Evolutionary conservation across 371 early-diverging fungal species (phyloP).

Genomic region (Rhizopus delemar): DNA sequence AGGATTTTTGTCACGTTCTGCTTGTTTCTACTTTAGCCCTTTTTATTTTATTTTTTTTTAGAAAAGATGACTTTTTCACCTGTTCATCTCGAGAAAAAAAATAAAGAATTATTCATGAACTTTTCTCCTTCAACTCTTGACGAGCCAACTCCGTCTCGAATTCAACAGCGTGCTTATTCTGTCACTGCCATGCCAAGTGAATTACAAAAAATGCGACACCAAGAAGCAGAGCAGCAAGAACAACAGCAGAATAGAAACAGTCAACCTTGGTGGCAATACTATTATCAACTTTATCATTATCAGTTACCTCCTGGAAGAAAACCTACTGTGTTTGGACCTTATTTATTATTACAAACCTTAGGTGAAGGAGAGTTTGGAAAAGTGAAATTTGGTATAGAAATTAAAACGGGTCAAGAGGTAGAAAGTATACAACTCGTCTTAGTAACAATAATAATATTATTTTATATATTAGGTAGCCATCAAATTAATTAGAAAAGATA

Average conservation of each 20-base stretch:
- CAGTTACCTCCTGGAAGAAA: slow-evolving; percentile 51
- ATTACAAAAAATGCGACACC: slow-evolving; percentile 33
- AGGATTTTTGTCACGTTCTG: slow-evolving; percentile 8
- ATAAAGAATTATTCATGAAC: slow-evolving; percentile 12
- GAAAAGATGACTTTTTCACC: slow-evolving; percentile 17
- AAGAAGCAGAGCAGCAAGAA: slow-evolving; percentile 19
- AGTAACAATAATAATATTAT: too few species aligned
- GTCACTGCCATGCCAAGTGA: slow-evolving; percentile 50
- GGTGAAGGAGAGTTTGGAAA: slow-evolving; percentile 99
- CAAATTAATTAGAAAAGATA: slow-evolving; percentile 79
- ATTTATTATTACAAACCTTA: slow-evolving; percentile 90
- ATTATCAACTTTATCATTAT: slow-evolving; percentile 47
- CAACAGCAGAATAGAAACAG: slow-evolving; percentile 33
- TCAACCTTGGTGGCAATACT: slow-evolving; percentile 53
- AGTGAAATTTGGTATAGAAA: slow-evolving; percentile 96
- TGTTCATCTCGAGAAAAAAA: slow-evolving; percentile 1
- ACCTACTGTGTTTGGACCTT: slow-evolving; percentile 85
- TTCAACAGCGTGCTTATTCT: slow-evolving; percentile 46
- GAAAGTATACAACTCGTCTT: background rate
- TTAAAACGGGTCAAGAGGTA: slow-evolving; percentile 93
- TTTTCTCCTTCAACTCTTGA: slow-evolving; percentile 14
- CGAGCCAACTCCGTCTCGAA: slow-evolving; percentile 24
- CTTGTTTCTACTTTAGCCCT: background rate
- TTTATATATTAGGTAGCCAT: slow-evolving; percentile 67
- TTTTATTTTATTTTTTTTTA: slow-evolving; percentile 6